These are phyloP conservation scores for Leccinum broughii DNA, from an alignment of 768 basidiomycete genomes.

Conservation along the genomic window DNA sequence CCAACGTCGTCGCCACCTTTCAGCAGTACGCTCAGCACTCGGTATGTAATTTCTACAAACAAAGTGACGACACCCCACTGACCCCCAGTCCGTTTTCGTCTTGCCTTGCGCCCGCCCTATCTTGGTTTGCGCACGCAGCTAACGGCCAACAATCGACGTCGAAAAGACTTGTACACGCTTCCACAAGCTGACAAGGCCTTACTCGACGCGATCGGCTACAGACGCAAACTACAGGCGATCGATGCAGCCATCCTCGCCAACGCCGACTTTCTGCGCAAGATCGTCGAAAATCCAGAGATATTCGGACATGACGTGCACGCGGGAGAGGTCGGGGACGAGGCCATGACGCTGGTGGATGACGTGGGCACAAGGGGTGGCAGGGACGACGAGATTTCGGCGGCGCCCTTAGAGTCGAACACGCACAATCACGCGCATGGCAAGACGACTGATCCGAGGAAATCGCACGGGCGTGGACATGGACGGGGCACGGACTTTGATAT, in stretches of 20 bases:
- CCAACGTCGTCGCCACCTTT: constrained; percentile 74
- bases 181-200: constrained; percentile 68
- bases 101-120: not conserved
- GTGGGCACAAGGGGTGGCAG: not conserved
- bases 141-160: constrained; percentile 59
- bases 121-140: constrained; percentile 36
- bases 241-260: constrained; percentile 83
- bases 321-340: constrained; percentile 16
- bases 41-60: constrained; percentile 19
- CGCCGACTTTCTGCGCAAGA: constrained; percentile 70
- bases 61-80: not conserved
- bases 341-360: constrained; percentile 19
- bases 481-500: constrained; percentile 64
- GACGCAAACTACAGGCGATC: constrained; percentile 73
- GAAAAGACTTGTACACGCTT: constrained; percentile 77
- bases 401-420: constrained; percentile 25
- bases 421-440: constrained; percentile 24
- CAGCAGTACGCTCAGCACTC: constrained; percentile 74
- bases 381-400: not conserved
- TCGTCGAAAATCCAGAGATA: constrained; percentile 77
- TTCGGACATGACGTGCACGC: constrained; percentile 55
- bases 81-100: not conserved
- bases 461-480: not conserved
- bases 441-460: constrained; percentile 14
- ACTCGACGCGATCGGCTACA: constrained; percentile 69